Evolutionary conservation across 768 basidiomycete genomes (phyloP).

Genomic region (Suillus subluteus): DNA sequence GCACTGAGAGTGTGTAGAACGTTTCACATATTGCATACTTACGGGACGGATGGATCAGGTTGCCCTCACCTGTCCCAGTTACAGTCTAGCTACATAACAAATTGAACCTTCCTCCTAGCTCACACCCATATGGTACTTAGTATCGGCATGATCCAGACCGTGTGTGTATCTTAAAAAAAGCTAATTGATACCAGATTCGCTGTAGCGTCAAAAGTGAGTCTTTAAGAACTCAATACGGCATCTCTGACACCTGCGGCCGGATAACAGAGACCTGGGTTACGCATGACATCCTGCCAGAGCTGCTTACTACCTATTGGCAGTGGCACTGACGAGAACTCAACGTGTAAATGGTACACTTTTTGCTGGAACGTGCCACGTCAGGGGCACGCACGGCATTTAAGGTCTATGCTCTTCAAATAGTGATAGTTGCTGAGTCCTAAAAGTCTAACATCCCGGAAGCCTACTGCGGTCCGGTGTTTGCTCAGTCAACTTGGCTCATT

Average conservation of each 20-base stretch:
- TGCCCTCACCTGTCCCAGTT: neutral
- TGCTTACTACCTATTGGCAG: neutral
- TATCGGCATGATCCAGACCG: neutral
- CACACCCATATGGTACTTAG: neutral
- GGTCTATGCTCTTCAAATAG: neutral
- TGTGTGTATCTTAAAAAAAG: neutral
- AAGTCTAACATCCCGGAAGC: neutral
- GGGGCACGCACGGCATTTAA: neutral
- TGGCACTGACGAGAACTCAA: neutral
- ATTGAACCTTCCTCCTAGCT: slow-evolving; percentile 2
- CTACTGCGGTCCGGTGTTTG: neutral
- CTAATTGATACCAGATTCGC: neutral
- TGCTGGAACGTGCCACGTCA: neutral
- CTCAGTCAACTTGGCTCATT: neutral
- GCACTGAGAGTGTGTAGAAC: slow-evolving; percentile 30
- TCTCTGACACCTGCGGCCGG: neutral
- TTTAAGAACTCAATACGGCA: neutral
- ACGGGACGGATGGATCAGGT: neutral
- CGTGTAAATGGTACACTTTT: neutral
- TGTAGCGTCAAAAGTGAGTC: neutral
- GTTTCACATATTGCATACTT: neutral
- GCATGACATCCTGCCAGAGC: neutral
- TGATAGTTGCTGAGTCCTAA: neutral
- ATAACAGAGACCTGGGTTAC: neutral
- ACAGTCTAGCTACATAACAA: neutral